These are phyloP conservation scores for Phymatotrichopsis omnivora DNA, from an alignment of 2,329 filamentous ascomycete genomes.

Conservation along the genomic window DNA sequence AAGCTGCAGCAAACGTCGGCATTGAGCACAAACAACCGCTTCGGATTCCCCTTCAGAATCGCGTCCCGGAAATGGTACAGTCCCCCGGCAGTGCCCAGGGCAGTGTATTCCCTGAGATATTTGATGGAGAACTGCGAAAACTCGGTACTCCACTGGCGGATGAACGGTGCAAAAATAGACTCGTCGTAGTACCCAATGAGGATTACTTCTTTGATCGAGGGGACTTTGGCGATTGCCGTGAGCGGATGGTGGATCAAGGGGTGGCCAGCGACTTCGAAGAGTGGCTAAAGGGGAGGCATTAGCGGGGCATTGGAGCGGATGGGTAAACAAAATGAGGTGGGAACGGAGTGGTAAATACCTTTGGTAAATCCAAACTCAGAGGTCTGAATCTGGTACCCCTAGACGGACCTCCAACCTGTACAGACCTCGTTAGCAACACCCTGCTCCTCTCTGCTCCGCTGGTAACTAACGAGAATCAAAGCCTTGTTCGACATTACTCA, in stretches of 20 bases:
- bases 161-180: conserved; percentile 92
- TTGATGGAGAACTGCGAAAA: conserved; percentile 85
- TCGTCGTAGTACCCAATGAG: conserved; percentile 99
- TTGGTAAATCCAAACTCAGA: conserved; percentile 88
- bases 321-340: conserved; percentile 25
- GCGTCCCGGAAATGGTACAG: conserved; percentile 99
- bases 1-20: conserved; percentile 99
- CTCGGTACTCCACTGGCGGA: conserved; percentile 75
- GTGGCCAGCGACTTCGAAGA: conserved; percentile 96
- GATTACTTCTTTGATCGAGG: conserved; percentile 89
- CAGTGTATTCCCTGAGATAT: conserved; percentile 95
- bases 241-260: conserved; percentile 98
- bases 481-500: conserved; percentile 57
- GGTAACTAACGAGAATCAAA: conserved; percentile 68
- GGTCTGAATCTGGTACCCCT: conserved; percentile 92
- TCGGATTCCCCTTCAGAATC: conserved; percentile 89
- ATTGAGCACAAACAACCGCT: conserved; percentile 94
- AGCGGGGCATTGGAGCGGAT: conserved; percentile 1
- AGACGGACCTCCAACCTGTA: conserved; percentile 84
- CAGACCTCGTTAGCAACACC: conserved; percentile 9
- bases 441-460: conserved; percentile 7
- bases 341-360: conserved; percentile 57
- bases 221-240: conserved; percentile 79
- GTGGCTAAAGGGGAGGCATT: conserved; percentile 49
- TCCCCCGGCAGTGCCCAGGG: conserved; percentile 87